Percentiles rank a stretch among this genome's conserved stretches.
Conservation (phyloP, 495 filamentous ascomycete genomes). For the Annulohypoxylon nitens region DNA sequence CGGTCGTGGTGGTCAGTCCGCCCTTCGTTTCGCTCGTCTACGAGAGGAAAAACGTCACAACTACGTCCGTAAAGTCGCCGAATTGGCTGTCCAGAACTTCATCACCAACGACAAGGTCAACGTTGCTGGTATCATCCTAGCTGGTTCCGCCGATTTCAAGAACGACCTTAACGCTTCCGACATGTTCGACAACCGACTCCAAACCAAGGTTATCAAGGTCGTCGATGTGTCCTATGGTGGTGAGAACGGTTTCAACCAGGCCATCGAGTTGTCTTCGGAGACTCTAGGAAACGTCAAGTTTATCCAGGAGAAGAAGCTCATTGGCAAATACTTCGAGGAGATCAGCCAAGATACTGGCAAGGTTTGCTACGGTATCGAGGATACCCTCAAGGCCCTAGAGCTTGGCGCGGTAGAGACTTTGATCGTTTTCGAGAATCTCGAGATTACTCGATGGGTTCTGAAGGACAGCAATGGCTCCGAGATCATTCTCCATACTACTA, state of each 20-base stretch:
- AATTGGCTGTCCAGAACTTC: slow-evolving; percentile 97
- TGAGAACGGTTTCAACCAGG: slow-evolving; percentile 99
- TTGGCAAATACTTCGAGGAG: slow-evolving; percentile 98
- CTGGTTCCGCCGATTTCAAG: slow-evolving; percentile 99
- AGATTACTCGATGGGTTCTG: slow-evolving; percentile 89
- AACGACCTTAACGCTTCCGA: slow-evolving; percentile 98
- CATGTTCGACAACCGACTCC: slow-evolving; percentile 92
- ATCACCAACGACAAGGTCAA: slow-evolving; percentile 99
- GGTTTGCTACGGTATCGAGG: slow-evolving; percentile 97
- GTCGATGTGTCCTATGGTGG: slow-evolving; percentile 99
- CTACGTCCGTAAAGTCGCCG: slow-evolving; percentile 98
- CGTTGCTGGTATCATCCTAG: slow-evolving; percentile 91
- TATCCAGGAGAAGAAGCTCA: slow-evolving; percentile 99
- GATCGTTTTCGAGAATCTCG: slow-evolving; percentile 98
- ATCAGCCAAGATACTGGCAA: slow-evolving; percentile 96
- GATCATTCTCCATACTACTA: slow-evolving; percentile 86
- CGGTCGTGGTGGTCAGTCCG: slow-evolving; percentile 99
- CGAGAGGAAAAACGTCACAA: slow-evolving; percentile 99
- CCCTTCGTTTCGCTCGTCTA: slow-evolving; percentile 98
- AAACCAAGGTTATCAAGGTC: slow-evolving; percentile 97
- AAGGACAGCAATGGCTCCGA: slow-evolving; percentile 80
- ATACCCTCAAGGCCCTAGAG: slow-evolving; percentile 97
- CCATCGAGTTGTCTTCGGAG: slow-evolving; percentile 93
- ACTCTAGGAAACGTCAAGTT: slow-evolving; percentile 99
- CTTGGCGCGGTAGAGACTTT: slow-evolving; percentile 93